phyloP scores from a whole-genome alignment of 176 grass and related monocot species.

The Lolium multiflorum region DNA sequence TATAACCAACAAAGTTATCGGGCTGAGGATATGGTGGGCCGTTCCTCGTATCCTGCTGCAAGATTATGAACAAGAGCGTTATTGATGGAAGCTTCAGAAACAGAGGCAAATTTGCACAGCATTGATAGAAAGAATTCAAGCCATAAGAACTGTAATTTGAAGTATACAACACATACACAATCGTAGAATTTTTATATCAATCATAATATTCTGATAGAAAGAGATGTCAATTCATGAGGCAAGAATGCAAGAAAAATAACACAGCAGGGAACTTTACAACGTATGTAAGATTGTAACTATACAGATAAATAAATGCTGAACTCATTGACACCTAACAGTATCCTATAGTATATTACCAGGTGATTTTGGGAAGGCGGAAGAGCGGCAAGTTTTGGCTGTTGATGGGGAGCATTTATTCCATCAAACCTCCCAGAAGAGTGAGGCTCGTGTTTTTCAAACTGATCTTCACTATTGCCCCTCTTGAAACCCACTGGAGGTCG shows the following conservation, averaged over 20 bases:
- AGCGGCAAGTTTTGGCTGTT: slow-evolving; percentile 80
- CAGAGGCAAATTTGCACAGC: background rate
- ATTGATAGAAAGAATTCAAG: slow-evolving; percentile 24
- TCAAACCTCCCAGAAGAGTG: slow-evolving; percentile 61
- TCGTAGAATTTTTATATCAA: slow-evolving; percentile 12
- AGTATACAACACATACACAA: background rate
- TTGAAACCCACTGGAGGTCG: slow-evolving; percentile 62
- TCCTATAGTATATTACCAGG: slow-evolving; percentile 47
- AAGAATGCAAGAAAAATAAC: background rate
- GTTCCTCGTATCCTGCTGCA: slow-evolving; percentile 63
- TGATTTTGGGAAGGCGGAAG: slow-evolving; percentile 58
- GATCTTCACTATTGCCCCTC: slow-evolving; percentile 57
- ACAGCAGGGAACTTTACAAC: background rate
- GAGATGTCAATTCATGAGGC: background rate
- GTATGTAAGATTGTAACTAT: background rate
- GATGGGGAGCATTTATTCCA: slow-evolving; percentile 57
- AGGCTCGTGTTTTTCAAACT: slow-evolving; percentile 60
- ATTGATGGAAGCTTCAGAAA: slow-evolving; percentile 45
- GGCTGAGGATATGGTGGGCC: slow-evolving; percentile 47
- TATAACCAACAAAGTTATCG: slow-evolving; percentile 69
- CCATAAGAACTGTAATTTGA: slow-evolving; percentile 12
- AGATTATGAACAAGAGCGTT: slow-evolving; percentile 41
- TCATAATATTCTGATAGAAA: slow-evolving; percentile 8
- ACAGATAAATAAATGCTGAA: background rate
- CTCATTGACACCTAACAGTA: slow-evolving; percentile 30